Evolutionary conservation across 306 rosid species (phyloP), one percentile per base, ranked within the genome.

Genomic region (Dryas octopetala): DNA sequence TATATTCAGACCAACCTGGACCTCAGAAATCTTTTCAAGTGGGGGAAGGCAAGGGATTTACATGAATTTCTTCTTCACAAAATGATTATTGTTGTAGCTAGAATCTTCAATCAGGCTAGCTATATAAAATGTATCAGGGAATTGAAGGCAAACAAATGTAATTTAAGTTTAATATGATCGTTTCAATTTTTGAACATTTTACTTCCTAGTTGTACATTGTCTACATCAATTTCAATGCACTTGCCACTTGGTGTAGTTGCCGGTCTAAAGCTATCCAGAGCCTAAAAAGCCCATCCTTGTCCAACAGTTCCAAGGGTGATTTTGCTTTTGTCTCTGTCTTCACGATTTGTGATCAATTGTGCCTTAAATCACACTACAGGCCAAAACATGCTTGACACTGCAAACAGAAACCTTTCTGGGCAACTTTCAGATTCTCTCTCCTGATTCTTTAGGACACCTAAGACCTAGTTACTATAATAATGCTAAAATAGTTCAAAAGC

Each of bases 1-100:
- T 16, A 15, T 58, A 52, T 28, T 79, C 74, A 69, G 76, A 45
- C 52, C 74, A 73, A 46, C 11, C 76, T 73, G 84, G 54, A 68
- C 9, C 51, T 47, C 83, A 71, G 1, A 74, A 41, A 13, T 9
- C 75, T 12, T 74, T 72, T 12, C 83, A 85, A 71, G 89, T 74
- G 53, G 83, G 76, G 51, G 32, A 68, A 66, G 74, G 68, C 66
- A 84, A 79, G 65, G 81, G 62, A 51, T 58, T 81, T 50, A 54
- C 74, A 45, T 82, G 79, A 70, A 84, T 43, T 19, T 76, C 12
- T 19, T 76, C 12, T 17, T 78, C 52, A 70, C n/a, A 40, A 66
- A 57, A 46, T 73, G 48, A 72, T 66, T 60, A 67, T 61, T 43
- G 28, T 17, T 40, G 81, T 66, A 54, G 86, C 75, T 86, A 87